Evolutionary conservation across 108 stramenopile species (phyloP), one percentile per base, ranked within the genome.

Genomic region (Stephanodiscus triporus): DNA sequence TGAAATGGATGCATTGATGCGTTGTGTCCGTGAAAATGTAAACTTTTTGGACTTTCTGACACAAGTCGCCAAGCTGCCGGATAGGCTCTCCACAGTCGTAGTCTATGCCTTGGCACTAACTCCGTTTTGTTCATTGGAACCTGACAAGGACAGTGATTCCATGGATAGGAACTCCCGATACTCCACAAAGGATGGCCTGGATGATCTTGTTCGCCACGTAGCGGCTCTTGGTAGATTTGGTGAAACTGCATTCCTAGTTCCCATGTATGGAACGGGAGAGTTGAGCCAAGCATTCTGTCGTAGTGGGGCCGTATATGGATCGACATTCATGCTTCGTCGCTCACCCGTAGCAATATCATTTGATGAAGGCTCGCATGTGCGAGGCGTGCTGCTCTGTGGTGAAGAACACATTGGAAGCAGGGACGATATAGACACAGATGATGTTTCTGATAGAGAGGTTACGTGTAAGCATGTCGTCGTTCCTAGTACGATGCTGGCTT

Each of bases 261-360:
- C 90, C 30, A 60, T 94, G 70, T 94, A 94, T 74, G 93, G 93
- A 23, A 89, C 85, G 68, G 93, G 93, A 14, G 93, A 94, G 71
- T 65, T 94, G 62, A 76, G 86, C 51, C 93, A 94, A 59, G 84
- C 90, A 0, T 94, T 94, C 89, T 94, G 93, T 70, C 82, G 93
- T 34, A 91, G 88, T 30, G 90, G 90, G 16, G 93, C 93, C 20
- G 93, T 94, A 0, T 89, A 88, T 81, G 93, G 93, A 34, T 90
- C 87, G 10, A 91, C 90, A 3, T 94, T 90, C 66, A 80, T 94
- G 76, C 74, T 94, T 56, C 84, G 93, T 37, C 74, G 89, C 37
- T 64, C 76, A 10, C 82, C 87, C 0, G 9, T 77, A 16, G 66
- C 59, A 47, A 78, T 80, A 11, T 22, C 61, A 19, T n/a, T 70